Percentiles rank a stretch among this genome's conserved stretches.
phyloP scores from a whole-genome alignment of 805 yeast genomes.

The Candida maesae region DNA sequence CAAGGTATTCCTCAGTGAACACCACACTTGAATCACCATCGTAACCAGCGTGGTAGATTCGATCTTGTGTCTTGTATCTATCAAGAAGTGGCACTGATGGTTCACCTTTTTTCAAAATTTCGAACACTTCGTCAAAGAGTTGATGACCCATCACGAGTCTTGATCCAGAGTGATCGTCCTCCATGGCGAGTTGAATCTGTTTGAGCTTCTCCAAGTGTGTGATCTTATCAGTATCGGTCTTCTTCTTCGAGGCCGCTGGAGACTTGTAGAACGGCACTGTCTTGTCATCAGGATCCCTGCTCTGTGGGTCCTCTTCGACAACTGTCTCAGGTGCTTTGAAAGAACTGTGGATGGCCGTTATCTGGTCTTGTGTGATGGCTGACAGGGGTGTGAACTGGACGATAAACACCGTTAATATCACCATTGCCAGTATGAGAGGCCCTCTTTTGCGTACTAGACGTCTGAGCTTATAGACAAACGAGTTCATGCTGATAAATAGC shows the following conservation, averaged over 20 bases:
- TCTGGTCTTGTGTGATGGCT: conserved; percentile 12
- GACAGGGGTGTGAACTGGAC: conserved; percentile 18
- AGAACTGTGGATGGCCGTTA: conserved; percentile 7
- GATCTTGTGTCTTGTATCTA: conserved; percentile 40
- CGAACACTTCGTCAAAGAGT: conserved; percentile 41
- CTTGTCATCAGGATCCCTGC: conserved; percentile 13
- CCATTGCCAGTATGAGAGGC: conserved; percentile 9
- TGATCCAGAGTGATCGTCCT: conserved; percentile 31
- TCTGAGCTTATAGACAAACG: conserved; percentile 12
- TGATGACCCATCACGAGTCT: conserved; percentile 35
- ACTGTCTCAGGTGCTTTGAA: neutral
- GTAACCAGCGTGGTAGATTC: conserved; percentile 55
- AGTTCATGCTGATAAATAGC: conserved; percentile 7
- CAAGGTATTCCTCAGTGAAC: conserved; percentile 51
- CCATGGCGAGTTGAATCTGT: conserved; percentile 23
- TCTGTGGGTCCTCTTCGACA: neutral
- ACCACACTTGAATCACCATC: conserved; percentile 36
- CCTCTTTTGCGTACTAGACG: conserved; percentile 19
- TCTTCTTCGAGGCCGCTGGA: conserved; percentile 13
- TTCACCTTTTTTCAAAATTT: conserved; percentile 36
- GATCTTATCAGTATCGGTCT: conserved; percentile 1
- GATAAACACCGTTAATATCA: conserved; percentile 8
- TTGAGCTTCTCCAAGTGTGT: conserved; percentile 18
- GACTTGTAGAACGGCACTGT: conserved; percentile 28
- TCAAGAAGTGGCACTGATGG: conserved; percentile 44